Evolutionary conservation across 2,329 filamentous ascomycete species (phyloP).

Genomic region (Colletotrichum orbiculare): DNA sequence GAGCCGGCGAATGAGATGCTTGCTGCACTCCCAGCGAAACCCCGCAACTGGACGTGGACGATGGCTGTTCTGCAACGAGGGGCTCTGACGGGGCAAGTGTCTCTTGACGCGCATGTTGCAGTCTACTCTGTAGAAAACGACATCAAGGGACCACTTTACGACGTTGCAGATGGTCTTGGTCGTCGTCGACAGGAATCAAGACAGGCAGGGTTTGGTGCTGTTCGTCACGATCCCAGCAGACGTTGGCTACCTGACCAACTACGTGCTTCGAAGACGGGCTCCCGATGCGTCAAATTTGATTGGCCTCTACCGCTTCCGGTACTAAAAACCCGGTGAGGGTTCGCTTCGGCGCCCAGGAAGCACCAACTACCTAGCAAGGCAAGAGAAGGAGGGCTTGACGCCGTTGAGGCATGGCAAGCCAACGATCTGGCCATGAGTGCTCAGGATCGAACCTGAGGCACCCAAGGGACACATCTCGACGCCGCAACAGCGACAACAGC

Average conservation of each 20-base stretch:
- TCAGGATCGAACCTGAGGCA: too few relatives aligned
- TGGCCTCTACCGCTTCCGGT: too few relatives aligned
- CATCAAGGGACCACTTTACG: slow-evolving; percentile 8
- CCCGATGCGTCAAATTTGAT: too few relatives aligned
- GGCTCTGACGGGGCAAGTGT: slow-evolving; percentile 28
- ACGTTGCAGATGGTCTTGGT: slow-evolving; percentile 22
- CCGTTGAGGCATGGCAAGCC: too few relatives aligned
- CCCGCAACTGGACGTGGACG: slow-evolving; percentile 25
- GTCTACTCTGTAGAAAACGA: slow-evolving; percentile 7
- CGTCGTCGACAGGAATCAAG: slow-evolving; percentile 18
- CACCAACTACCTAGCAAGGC: too few relatives aligned
- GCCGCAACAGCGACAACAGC: too few relatives aligned
- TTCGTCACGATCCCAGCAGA: slow-evolving; percentile 18
- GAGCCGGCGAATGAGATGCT: slow-evolving; percentile 28
- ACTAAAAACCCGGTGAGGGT: too few relatives aligned
- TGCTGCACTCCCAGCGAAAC: slow-evolving; percentile 23
- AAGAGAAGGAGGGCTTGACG: too few relatives aligned
- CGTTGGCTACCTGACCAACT: slow-evolving; percentile 1
- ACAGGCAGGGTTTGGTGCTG: slow-evolving; percentile 23
- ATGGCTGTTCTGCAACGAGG: slow-evolving; percentile 7
- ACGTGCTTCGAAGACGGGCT: not conserved
- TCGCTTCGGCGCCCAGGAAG: too few relatives aligned
- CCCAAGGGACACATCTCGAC: too few relatives aligned
- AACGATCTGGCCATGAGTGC: too few relatives aligned
- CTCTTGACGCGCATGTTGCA: slow-evolving; percentile 36